A percentile compares a stretch with the other conserved stretches of the same genome.
Conservation (phyloP, 768 basidiomycete species). For the Pulveroboletus sp. region DNA sequence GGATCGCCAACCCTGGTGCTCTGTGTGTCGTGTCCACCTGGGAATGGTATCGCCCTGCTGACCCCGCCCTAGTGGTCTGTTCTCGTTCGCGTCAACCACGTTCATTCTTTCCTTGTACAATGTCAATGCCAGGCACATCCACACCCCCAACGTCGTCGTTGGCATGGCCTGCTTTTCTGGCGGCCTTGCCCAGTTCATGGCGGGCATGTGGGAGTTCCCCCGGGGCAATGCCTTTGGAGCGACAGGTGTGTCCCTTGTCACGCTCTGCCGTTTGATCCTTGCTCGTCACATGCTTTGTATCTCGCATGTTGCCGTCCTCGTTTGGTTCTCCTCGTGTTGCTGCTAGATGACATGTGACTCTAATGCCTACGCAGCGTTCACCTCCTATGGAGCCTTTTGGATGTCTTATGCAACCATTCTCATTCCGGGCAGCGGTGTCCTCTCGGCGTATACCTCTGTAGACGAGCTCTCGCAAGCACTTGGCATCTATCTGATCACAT, state of each 20-base stretch:
- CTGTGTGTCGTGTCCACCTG: constrained; percentile 22
- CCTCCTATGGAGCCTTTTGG: constrained; percentile 86
- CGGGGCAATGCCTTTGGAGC: constrained; percentile 67
- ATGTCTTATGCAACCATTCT: constrained; percentile 73
- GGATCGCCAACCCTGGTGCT: constrained; percentile 53
- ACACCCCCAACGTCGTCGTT: constrained; percentile 63
- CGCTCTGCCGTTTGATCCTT: too few relatives aligned
- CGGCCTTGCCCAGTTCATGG: constrained; percentile 79
- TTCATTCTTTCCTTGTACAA: constrained; percentile 78
- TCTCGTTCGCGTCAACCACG: constrained; percentile 81
- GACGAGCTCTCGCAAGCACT: constrained; percentile 52
- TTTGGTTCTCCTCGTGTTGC: not conserved
- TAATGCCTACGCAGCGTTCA: constrained; percentile 50
- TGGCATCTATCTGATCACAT: constrained; percentile 69
- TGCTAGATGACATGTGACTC: not conserved
- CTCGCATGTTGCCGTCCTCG: not conserved
- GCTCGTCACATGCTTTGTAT: too few relatives aligned
- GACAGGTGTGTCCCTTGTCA: constrained; percentile 46
- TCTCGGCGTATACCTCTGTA: constrained; percentile 41
- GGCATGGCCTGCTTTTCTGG: constrained; percentile 87
- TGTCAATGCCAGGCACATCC: constrained; percentile 48
- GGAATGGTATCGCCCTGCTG: not conserved
- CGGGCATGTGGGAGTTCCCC: constrained; percentile 87
- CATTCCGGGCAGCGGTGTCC: constrained; percentile 64
- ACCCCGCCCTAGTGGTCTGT: constrained; percentile 52